phyloP scores from a whole-genome alignment of 1,139 yeast species.

The Sugiyamaella japonica region DNA sequence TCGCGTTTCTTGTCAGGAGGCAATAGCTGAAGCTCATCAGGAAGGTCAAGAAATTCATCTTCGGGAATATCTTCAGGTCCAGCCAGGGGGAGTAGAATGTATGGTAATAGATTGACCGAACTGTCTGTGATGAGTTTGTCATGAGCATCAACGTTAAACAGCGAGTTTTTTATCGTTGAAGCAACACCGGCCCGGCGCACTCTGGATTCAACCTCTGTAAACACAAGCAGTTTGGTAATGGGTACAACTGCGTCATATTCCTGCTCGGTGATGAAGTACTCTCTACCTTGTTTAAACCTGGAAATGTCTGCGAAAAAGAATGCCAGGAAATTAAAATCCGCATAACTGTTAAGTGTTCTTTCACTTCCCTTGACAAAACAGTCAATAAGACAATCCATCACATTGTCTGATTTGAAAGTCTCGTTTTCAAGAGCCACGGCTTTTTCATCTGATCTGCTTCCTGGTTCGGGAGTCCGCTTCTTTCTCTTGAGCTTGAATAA shows the following conservation, averaged over 20 bases:
- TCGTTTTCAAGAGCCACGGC: constrained; percentile 15
- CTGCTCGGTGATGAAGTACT: constrained; percentile 71
- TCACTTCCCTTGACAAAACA: constrained; percentile 86
- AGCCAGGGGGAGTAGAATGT: constrained; percentile 77
- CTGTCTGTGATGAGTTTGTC: constrained; percentile 57
- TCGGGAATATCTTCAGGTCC: constrained; percentile 76
- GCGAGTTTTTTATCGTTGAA: constrained; percentile 83
- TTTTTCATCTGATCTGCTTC: constrained; percentile 9
- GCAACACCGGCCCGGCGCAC: constrained; percentile 92
- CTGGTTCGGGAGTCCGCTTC: constrained; percentile 21
- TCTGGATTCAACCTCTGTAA: constrained; percentile 77
- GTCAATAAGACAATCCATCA: constrained; percentile 85
- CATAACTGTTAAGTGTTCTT: constrained; percentile 65
- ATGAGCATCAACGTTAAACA: constrained; percentile 78
- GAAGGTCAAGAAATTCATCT: constrained; percentile 84
- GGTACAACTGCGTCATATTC: constrained; percentile 77
- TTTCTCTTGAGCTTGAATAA: constrained; percentile 51
- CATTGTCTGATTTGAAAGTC: constrained; percentile 47
- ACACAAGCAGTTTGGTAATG: constrained; percentile 73
- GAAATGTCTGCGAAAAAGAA: constrained; percentile 91
- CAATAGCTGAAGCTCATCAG: constrained; percentile 82
- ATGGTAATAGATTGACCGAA: constrained; percentile 73
- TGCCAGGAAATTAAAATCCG: constrained; percentile 78
- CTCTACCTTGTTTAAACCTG: constrained; percentile 68
- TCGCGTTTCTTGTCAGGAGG: constrained; percentile 80